Evolutionary conservation across 2,329 filamentous ascomycete species (phyloP).

Genomic region (Stagonosporopsis rhizophila): DNA sequence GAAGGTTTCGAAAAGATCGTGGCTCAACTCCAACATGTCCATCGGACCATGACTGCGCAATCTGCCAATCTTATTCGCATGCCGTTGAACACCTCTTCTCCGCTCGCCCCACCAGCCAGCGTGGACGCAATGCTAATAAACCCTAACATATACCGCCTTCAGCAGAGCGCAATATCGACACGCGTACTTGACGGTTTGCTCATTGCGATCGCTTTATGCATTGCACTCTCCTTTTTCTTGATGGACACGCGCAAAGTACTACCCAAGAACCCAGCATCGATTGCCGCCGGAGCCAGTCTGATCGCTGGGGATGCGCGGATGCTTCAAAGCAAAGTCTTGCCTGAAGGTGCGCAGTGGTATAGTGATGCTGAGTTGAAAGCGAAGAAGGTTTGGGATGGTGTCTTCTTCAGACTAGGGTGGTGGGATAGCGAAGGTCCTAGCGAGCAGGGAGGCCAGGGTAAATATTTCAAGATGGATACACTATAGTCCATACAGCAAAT

Average conservation of each 20-base stretch:
- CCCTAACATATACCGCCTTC: neutral
- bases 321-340: neutral
- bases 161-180: neutral
- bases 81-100: neutral
- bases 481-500: neutral
- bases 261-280: conserved; percentile 1
- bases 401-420: conserved; percentile 2
- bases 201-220: neutral
- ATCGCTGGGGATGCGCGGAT: neutral
- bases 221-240: neutral
- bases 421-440: neutral
- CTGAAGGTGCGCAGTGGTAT: neutral
- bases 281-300: neutral
- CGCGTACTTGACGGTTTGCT: conserved; percentile 1
- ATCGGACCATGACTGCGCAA: neutral
- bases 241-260: neutral
- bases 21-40: conserved; percentile 2
- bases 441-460: neutral
- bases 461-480: neutral
- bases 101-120: neutral
- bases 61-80: conserved; percentile 1
- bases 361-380: neutral
- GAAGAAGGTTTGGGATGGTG: neutral
- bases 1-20: neutral
- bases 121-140: neutral